Percentiles rank a stretch among this genome's conserved stretches.
Conservation (phyloP, 2,329 filamentous ascomycete species). For the Aspergillus sclerotialis region DNA sequence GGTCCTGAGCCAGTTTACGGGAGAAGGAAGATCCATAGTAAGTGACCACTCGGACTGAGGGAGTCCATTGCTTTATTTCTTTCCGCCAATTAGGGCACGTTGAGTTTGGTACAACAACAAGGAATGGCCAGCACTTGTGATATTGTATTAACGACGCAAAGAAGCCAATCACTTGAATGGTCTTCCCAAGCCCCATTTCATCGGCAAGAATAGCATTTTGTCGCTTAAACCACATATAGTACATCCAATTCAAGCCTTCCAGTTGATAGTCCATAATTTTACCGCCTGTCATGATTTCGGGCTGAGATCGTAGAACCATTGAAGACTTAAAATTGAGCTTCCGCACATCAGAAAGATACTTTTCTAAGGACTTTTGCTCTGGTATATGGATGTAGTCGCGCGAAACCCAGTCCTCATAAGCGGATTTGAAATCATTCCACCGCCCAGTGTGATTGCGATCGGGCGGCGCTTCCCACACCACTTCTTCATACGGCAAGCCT, state of each 20-base stretch:
- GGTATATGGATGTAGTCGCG: conserved; percentile 66
- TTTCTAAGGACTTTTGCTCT: conserved; percentile 49
- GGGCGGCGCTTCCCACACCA: conserved; percentile 82
- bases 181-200: conserved; percentile 98
- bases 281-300: conserved; percentile 64
- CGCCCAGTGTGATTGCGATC: conserved; percentile 51
- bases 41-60: conserved; percentile 77
- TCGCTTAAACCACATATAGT: conserved; percentile 76
- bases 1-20: conserved; percentile 68
- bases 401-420: conserved; percentile 79
- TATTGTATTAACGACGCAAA: conserved; percentile 66
- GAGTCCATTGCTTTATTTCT: conserved; percentile 91
- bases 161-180: conserved; percentile 82
- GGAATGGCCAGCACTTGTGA: conserved; percentile 76
- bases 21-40: conserved; percentile 75
- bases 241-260: conserved; percentile 90
- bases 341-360: conserved; percentile 63
- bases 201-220: conserved; percentile 90
- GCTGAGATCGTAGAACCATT: conserved; percentile 65
- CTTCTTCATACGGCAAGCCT: conserved; percentile 82
- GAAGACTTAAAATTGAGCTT: conserved; percentile 57
- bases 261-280: conserved; percentile 90
- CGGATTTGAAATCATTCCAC: conserved; percentile 72
- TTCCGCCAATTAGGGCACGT: conserved; percentile 97
- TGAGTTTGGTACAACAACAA: conserved; percentile 88